Evolutionary conservation across 805 yeast genomes (phyloP), one percentile per base, ranked within the genome.

Genomic region (Metschnikowia peoriensis): DNA sequence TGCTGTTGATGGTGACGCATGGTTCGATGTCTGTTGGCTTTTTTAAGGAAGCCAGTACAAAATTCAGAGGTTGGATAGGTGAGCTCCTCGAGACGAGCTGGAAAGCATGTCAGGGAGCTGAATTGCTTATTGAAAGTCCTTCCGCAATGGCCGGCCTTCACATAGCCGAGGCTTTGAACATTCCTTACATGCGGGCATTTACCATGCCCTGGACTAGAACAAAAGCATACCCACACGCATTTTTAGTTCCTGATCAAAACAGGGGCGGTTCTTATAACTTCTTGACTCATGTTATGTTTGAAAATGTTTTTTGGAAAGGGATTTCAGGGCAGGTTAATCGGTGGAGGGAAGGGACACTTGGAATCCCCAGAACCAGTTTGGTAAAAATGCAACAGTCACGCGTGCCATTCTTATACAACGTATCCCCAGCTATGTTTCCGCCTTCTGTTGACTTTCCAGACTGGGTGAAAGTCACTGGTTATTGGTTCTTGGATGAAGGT

Each of bases 181-280:
- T 93, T 51, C 96, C 98, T 0, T 93, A 93, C 66, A 88, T 89
- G 73, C 77, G 97, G 61, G 97, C 97, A 0, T 93, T 93, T 66
- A 93, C 98, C 0, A 93, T 93, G 98, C 98, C 98, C 0, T 93
- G 98, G 98, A 89, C 97, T 0, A 73, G 96, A 55, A 92, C 98
- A 0, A 78, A 96, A 59, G 96, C 97, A 0, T 93, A 93, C 65
- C 97, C 97, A 1, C 97, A 93, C 74, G 97, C 98, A 0, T 91
- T 93, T 58, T 83, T 92, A 65, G 96, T 89, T 7, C 97, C 98
- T 0, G 97, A 91, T 54, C 96, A 89, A 68, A 89, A 87, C 64
- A 80, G 87, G 66, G 97, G 97, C 10, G 97, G 97, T 2, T 86
- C 92, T 9, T 93, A 93, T 70, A 93, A 93, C 65, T 89, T 89